These are phyloP conservation scores for Globisporangium mamillatum DNA, from an alignment of 352 stramenopile species.

Conservation along the genomic window DNA sequence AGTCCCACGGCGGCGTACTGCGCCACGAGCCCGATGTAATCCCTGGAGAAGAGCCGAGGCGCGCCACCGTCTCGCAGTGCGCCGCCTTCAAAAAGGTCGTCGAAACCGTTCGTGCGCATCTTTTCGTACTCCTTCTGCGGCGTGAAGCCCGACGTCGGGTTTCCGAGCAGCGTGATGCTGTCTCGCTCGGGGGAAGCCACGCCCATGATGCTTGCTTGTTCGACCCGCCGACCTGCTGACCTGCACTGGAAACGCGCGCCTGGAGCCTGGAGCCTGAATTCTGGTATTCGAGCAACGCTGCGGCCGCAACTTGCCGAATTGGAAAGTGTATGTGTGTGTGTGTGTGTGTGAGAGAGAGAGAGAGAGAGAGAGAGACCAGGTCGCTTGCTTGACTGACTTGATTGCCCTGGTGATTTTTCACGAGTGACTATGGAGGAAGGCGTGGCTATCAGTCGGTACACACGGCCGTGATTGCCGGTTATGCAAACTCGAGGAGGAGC, in stretches of 20 bases:
- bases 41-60: constrained; percentile 48
- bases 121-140: neutral
- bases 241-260: neutral
- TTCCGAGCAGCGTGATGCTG: neutral
- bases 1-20: constrained; percentile 71
- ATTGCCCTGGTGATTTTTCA: neutral
- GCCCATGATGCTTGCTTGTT: neutral
- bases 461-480: neutral
- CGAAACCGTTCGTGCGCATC: neutral
- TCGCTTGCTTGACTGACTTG: neutral
- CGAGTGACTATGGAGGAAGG: neutral
- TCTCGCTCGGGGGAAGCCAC: neutral
- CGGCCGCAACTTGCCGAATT: neutral
- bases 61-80: constrained; percentile 40
- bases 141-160: neutral
- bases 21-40: constrained; percentile 55
- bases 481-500: neutral
- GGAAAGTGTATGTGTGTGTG: neutral
- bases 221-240: neutral
- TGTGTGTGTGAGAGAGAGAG: neutral
- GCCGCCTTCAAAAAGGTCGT: neutral
- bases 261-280: neutral
- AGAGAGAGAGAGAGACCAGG: neutral
- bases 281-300: neutral
- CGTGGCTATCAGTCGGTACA: no score